phyloP scores from a whole-genome alignment of 208 protist genomes.

The Balamuthia mandrillaris region DNA sequence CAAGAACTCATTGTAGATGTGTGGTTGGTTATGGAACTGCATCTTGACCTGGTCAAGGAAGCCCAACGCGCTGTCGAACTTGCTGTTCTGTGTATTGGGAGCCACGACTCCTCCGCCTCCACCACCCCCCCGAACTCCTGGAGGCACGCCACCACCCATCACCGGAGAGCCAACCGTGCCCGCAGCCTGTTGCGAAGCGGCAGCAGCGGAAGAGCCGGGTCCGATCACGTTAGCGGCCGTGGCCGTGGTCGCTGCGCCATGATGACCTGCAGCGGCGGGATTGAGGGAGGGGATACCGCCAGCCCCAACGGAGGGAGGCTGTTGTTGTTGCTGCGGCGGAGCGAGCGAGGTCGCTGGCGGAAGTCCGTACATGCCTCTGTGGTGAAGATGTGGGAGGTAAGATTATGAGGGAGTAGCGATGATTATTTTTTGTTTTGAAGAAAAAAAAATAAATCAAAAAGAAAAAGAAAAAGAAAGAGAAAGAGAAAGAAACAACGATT shows the following conservation, averaged over 20 bases:
- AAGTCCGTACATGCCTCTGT: not conserved
- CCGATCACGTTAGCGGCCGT: not conserved
- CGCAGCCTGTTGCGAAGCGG: too few relatives aligned
- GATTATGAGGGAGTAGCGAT: not conserved
- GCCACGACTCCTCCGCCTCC: not conserved
- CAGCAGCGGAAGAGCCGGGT: not conserved
- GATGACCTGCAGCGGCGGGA: too few relatives aligned
- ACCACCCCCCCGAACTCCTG: too few relatives aligned
- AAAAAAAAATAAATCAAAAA: not conserved
- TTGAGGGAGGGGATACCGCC: too few relatives aligned
- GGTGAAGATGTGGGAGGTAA: not conserved
- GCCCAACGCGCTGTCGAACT: conserved; percentile 57
- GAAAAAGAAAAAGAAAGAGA: not conserved
- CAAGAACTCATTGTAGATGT: conserved; percentile 73
- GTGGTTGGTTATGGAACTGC: conserved; percentile 52
- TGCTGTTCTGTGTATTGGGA: not conserved
- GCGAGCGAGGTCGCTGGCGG: not conserved
- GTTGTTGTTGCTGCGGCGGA: not conserved
- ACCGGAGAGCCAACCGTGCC: not conserved
- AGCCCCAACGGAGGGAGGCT: not conserved
- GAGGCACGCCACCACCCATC: not conserved
- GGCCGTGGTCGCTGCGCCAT: not conserved
- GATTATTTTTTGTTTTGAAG: too few relatives aligned
- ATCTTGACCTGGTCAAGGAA: conserved; percentile 66
- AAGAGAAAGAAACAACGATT: not conserved